Conservation (phyloP, 305 asterid genomes). For the Fraxinus paxiana region DNA sequence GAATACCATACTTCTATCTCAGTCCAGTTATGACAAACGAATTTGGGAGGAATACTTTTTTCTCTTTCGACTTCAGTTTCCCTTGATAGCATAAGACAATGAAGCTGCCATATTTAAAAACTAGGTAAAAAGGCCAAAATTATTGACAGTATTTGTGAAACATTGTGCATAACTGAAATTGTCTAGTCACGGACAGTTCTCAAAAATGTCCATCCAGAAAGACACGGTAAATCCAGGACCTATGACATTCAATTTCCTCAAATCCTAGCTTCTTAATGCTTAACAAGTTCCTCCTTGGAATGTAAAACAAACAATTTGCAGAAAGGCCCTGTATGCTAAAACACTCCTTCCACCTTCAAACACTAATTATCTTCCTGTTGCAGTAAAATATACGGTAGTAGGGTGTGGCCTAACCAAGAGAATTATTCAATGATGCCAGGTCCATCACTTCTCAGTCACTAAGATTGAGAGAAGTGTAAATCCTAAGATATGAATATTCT, state of each 20-base stretch:
- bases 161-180: neutral
- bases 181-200: neutral
- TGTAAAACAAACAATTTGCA: neutral
- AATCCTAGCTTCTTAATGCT: neutral
- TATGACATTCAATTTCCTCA: neutral
- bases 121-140: neutral
- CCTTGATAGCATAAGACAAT: neutral
- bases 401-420: neutral
- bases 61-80: neutral
- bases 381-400: neutral
- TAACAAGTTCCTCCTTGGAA: neutral
- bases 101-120: neutral
- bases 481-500: neutral
- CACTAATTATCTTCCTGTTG: neutral
- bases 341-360: neutral
- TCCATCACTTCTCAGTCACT: neutral
- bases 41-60: neutral
- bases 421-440: neutral
- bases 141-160: neutral
- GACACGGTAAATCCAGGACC: neutral
- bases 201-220: neutral
- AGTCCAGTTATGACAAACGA: neutral
- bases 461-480: slow-evolving; percentile 12
- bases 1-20: neutral
- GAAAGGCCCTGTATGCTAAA: neutral